These are phyloP conservation scores for Psilocybe subaeruginosa DNA, from an alignment of 768 basidiomycete species.

Conservation along the genomic window DNA sequence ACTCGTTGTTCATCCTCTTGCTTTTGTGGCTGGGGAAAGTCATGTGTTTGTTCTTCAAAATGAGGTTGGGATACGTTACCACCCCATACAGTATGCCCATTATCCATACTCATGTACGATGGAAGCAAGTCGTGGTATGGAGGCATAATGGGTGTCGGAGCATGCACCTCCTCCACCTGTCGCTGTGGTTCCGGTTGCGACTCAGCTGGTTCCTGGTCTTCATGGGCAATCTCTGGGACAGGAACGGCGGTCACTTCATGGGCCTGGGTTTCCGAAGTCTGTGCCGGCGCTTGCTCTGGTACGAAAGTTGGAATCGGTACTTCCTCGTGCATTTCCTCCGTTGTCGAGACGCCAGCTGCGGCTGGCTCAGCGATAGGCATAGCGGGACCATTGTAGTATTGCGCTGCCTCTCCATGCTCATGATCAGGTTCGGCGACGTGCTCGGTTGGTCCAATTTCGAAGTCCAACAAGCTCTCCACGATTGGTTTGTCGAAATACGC, in stretches of 20 bases:
- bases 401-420: constrained; percentile 10
- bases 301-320: neutral
- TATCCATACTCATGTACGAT: constrained; percentile 10
- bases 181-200: neutral
- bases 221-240: neutral
- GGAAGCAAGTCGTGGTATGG: neutral
- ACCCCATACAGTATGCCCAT: constrained; percentile 20
- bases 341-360: neutral
- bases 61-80: neutral
- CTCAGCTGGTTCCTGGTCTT: neutral
- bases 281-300: neutral
- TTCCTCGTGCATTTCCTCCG: neutral
- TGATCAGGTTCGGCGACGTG: neutral
- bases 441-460: constrained; percentile 12
- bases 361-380: constrained; percentile 13
- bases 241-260: neutral
- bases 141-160: neutral
- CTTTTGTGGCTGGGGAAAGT: neutral
- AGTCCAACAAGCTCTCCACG: constrained; percentile 25
- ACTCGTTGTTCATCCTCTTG: constrained; percentile 2
- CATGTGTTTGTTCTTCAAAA: neutral
- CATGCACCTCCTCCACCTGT: neutral
- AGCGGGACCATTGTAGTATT: constrained; percentile 8
- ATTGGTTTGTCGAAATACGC: constrained; percentile 33
- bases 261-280: neutral